Base-by-base conservation (phyloP, 1,284 basidiomycete genomes). In the Somion occarium region DNA sequence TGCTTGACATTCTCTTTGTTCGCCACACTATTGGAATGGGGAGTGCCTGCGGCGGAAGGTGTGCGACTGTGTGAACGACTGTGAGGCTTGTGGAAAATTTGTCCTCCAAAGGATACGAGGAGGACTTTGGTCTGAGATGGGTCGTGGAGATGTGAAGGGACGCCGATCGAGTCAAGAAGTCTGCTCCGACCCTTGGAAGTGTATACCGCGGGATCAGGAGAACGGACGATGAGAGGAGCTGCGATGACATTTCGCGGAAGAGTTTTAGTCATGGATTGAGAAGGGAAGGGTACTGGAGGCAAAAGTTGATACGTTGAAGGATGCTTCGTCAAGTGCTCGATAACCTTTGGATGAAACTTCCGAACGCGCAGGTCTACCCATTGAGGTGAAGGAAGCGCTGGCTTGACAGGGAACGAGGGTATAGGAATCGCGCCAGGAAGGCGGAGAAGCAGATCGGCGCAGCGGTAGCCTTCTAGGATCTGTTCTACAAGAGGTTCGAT, bases 31-130 rank as follows among this genome's bases (percentile, higher is more conserved):
- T 23, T 23, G 12, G 48, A 52, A 20, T 49, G 12, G 25, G 47
- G 52, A 34, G 41, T 34, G 19, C 26, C 27, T 46, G 53, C 48
- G 9, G 48, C 18, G 19, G 52, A 53, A 26, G 48, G 48, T 1
- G 58, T 53, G 5, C 64, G 65, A 51, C 73, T 78, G 13, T 66
- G 66, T 18, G 71, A 61, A 38, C 71, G 63, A 54, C 70, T 68
- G 34, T 65, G 69, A 2, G 86, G 86, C 27, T 75, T 75, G 48
- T 79, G 78, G 64, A 90, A 84, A 13, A 82, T 70, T 59, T 90
- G 88, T 0, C 88, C 88, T 3, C 88, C 88, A 61, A 91, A 91
- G 1, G 85, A 89, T 11, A 91, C 85, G 25, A 90, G 70, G 22
- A 90, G 72, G 42, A 91, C 78, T 60, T 78, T 83, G 4, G 78